Evolutionary conservation across 2,329 filamentous ascomycete species (phyloP).

Genomic region (Alternaria solani): DNA sequence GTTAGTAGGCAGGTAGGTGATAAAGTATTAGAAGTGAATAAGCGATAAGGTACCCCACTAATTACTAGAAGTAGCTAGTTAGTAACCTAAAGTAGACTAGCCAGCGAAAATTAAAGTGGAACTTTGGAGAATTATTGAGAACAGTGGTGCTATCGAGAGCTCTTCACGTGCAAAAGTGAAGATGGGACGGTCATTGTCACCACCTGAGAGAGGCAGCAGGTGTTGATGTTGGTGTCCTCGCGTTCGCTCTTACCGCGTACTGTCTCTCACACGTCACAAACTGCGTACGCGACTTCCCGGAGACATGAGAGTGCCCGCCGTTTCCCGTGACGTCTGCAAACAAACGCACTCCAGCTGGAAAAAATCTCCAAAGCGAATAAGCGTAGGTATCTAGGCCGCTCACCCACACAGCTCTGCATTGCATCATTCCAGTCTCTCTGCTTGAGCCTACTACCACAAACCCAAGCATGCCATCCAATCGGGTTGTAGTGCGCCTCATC

Average conservation of each 20-base stretch:
- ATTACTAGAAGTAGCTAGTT: too few species aligned
- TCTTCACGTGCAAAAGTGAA: background rate
- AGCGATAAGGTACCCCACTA: too few species aligned
- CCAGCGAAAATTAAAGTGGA: too few species aligned
- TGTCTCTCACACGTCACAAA: conserved; percentile 6
- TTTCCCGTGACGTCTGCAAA: conserved; percentile 5
- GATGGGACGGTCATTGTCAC: background rate
- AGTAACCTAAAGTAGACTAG: too few species aligned
- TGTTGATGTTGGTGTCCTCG: background rate
- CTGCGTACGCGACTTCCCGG: conserved; percentile 15
- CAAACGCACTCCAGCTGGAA: background rate
- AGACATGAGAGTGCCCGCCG: conserved; percentile 2
- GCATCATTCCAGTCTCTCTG: background rate
- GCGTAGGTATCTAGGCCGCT: background rate
- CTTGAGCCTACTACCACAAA: background rate
- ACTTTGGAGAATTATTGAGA: too few species aligned
- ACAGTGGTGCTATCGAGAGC: background rate
- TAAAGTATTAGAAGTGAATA: too few species aligned
- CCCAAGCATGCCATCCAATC: conserved; percentile 10
- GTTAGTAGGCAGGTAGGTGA: too few species aligned
- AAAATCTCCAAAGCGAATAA: background rate
- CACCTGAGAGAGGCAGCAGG: background rate
- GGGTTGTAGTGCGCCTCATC: conserved; percentile 34
- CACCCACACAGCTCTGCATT: background rate
- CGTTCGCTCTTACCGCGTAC: conserved; percentile 10